phyloP scores from a whole-genome alignment of 441 rosid genomes.

The Aleurites moluccanus region DNA sequence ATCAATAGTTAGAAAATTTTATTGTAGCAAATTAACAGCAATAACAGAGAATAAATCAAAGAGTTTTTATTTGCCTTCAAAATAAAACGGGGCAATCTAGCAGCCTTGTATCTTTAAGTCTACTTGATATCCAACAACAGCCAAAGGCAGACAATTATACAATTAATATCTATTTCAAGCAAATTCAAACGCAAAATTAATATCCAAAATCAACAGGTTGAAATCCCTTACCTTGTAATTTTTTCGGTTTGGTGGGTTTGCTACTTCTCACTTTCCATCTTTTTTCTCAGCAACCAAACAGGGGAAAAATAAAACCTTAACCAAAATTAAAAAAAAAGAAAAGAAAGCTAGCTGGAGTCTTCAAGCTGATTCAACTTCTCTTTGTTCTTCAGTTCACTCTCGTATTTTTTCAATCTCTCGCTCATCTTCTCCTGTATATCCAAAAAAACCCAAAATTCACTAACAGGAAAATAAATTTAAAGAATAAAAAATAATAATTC shows the following conservation, averaged over 20 bases:
- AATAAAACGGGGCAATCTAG: neutral
- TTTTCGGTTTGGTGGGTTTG: constrained; percentile 1
- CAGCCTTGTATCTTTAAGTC: too few species aligned
- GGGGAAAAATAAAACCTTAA: neutral
- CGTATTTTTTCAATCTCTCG: constrained; percentile 70
- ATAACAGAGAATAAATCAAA: neutral
- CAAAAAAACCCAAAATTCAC: neutral
- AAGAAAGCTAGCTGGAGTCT: constrained; percentile 41
- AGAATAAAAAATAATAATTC: too few species aligned
- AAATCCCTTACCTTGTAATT: neutral
- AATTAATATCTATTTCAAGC: neutral
- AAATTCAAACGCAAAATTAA: neutral
- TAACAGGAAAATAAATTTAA: neutral
- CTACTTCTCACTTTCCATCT: neutral
- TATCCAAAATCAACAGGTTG: neutral
- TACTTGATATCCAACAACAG: neutral
- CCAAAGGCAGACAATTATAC: neutral
- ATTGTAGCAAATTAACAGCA: neutral
- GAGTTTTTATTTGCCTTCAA: neutral
- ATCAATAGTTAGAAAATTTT: neutral
- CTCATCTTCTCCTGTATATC: constrained; percentile 74
- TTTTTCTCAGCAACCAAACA: constrained; percentile 6
- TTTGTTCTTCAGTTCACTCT: constrained; percentile 55
- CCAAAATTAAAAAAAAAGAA: neutral
- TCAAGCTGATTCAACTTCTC: constrained; percentile 53